These are phyloP conservation scores for Chalciporus chontae DNA, from an alignment of 768 basidiomycete genomes.

Conservation along the genomic window DNA sequence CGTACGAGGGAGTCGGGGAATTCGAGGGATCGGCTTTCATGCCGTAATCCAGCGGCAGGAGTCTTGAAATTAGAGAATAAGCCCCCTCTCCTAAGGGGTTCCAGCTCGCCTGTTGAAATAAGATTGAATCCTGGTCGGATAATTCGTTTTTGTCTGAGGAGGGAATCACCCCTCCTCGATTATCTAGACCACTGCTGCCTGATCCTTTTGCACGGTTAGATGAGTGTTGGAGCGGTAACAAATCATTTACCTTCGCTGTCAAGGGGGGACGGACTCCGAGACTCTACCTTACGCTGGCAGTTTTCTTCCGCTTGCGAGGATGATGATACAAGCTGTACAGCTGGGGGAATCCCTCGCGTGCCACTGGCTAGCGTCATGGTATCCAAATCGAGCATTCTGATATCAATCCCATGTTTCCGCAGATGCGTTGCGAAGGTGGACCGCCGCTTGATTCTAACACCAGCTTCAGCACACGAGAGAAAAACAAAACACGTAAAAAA, in stretches of 20 bases:
- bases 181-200: neutral
- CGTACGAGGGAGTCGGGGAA: neutral
- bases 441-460: constrained; percentile 58
- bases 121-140: constrained; percentile 1
- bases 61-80: neutral
- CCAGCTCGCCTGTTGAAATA: constrained; percentile 5
- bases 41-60: constrained; percentile 4
- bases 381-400: constrained; percentile 14
- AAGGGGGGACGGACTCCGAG: constrained; percentile 7
- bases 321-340: constrained; percentile 12
- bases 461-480: neutral
- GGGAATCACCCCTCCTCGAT: neutral
- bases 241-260: constrained; percentile 14
- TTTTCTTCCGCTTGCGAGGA: constrained; percentile 3
- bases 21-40: neutral
- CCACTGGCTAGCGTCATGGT: constrained; percentile 21
- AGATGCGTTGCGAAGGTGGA: constrained; percentile 56
- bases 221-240: neutral
- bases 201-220: constrained; percentile 15
- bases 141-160: constrained; percentile 4
- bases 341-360: constrained; percentile 4
- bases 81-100: neutral
- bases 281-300: neutral
- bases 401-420: constrained; percentile 42
- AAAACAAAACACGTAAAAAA: neutral